Evolutionary conservation across 768 basidiomycete genomes (phyloP), one percentile per base, ranked within the genome.

Genomic region (Termitomyces bulborhizus): DNA sequence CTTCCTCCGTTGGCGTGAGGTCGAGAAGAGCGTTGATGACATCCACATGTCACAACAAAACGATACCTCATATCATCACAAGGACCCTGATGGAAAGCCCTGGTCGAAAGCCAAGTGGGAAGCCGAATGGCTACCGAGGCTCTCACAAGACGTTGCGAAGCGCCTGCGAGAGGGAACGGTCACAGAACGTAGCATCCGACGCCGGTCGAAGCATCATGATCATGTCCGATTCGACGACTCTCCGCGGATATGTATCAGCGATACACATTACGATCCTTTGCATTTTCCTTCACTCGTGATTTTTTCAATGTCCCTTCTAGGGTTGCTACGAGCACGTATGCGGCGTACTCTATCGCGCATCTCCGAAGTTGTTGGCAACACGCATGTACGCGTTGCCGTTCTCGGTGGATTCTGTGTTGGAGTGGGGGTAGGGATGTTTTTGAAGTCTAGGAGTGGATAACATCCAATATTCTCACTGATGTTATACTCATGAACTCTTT

Each of bases 71-170:
- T 39, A 52, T 21, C 47, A 53, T 42, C 61, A 61, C 53, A 56
- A 57, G 15, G 52, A 57, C 37, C 43, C 57, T 2, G 54, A 58
- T n/a, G 59, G 55, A 8, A 54, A 61, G 42, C 65, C 61, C 3
- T 87, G 85, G 86, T 76, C 78, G 63, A 84, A 85, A 68, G 76
- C 76, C 15, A 75, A 70, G 47, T 88, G 85, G 85, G 86, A 87
- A 63, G 73, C 79, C 2, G 80, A 85, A 60, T 87, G 84, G 84
- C 80, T 81, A 61, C 68, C 68, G 15, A 71, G 68, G 34, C 71
- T 88, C n/a, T 86, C 85, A 18, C 72, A 74, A 37, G 84, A 87
- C 49, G 84, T 86, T 34, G 81, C 84, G 12, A 67, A 67, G 41
- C 70, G 80, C 15, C 57, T 79, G 48, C 74, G 80, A 31, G 73